Conservation (phyloP, 2,329 filamentous ascomycete species). For the Calonectria pteridis region DNA sequence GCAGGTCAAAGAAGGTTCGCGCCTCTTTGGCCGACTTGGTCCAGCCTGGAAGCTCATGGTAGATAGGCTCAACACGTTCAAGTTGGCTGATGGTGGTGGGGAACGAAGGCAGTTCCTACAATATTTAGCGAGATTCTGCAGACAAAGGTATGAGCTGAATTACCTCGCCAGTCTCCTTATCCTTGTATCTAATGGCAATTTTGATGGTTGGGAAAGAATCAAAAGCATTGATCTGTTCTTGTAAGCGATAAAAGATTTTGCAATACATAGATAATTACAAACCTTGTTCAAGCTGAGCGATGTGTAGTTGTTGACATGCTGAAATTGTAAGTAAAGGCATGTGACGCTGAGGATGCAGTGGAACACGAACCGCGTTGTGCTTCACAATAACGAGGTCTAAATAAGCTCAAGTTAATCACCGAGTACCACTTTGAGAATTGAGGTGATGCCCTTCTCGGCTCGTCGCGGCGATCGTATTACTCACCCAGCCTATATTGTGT, state of each 20-base stretch:
- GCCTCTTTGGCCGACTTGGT: not conserved
- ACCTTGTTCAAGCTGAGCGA: constrained; percentile 9
- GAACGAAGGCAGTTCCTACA: constrained; percentile 4
- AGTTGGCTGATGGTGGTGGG: not conserved
- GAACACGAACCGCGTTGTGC: constrained; percentile 2
- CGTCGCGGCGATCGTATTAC: not conserved
- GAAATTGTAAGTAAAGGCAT: not conserved
- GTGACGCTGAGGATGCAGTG: not conserved
- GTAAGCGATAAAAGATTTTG: not conserved
- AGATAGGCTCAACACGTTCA: constrained; percentile 5
- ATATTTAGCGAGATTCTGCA: not conserved
- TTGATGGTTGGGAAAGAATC: not conserved
- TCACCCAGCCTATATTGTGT: not conserved
- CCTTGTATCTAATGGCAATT: not conserved
- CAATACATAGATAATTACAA: not conserved
- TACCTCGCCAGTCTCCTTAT: constrained; percentile 8
- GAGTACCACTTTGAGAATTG: not conserved
- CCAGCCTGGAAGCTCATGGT: constrained; percentile 19
- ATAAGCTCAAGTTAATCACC: not conserved
- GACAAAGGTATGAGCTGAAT: not conserved
- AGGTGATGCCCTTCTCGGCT: not conserved
- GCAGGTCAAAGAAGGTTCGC: constrained; percentile 12
- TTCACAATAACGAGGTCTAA: constrained; percentile 7
- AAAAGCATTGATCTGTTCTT: not conserved
- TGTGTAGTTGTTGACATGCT: constrained; percentile 3